A percentile compares a stretch with the other conserved stretches of the same genome.
phyloP scores from a whole-genome alignment of 2,329 filamentous ascomycete genomes.

The Arachnomyces sp. region DNA sequence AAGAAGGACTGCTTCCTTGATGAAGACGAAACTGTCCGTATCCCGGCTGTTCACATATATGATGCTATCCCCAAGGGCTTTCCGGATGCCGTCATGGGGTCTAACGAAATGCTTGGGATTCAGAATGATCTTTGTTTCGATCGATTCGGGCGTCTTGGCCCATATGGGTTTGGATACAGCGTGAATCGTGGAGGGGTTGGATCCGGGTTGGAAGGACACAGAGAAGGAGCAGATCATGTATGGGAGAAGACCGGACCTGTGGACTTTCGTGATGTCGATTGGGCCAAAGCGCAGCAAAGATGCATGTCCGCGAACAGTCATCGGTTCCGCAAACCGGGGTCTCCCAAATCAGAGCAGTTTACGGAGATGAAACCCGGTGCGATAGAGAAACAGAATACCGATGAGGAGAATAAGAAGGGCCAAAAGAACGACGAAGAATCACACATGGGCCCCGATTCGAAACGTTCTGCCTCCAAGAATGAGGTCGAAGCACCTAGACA shows the following conservation, averaged over 20 bases:
- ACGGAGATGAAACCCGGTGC: constrained; percentile 10
- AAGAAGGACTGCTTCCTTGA: constrained; percentile 76
- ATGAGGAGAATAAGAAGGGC: constrained; percentile 17
- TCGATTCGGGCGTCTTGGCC: constrained; percentile 75
- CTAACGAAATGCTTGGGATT: constrained; percentile 70
- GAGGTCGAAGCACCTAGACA: constrained; percentile 11
- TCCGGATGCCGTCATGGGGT: constrained; percentile 78
- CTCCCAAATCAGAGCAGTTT: constrained; percentile 28
- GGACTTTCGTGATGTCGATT: constrained; percentile 69
- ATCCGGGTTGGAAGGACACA: constrained; percentile 76
- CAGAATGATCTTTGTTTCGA: constrained; percentile 89
- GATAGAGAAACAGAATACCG: constrained; percentile 9
- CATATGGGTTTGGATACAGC: constrained; percentile 86
- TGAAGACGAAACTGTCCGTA: constrained; percentile 50
- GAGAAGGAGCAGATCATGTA: constrained; percentile 68
- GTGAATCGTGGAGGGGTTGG: constrained; percentile 70
- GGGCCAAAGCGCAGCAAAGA: constrained; percentile 68
- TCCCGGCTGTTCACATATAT: constrained; percentile 67
- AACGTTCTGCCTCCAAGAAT: constrained; percentile 1
- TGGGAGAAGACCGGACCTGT: constrained; percentile 67
- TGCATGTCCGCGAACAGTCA: constrained; percentile 65
- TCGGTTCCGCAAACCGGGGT: constrained; percentile 51
- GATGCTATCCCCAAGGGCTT: constrained; percentile 75
- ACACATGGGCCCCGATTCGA: constrained; percentile 2
- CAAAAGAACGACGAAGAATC: constrained; percentile 8